Base-by-base conservation (phyloP, 2,329 filamentous ascomycete species). In the Calycina herbarum region DNA sequence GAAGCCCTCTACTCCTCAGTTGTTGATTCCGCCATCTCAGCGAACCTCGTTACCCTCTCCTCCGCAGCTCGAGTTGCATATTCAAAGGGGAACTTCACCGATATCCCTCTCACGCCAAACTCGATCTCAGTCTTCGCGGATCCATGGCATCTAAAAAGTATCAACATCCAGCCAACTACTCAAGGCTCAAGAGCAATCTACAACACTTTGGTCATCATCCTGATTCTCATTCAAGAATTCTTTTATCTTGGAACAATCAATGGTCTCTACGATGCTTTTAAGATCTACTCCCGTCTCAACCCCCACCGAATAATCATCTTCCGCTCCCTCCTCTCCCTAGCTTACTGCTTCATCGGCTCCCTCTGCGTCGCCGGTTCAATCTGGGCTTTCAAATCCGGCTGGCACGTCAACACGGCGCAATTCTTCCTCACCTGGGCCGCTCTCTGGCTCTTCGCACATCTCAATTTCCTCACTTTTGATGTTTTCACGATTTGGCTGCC, bases 381-480 rank as follows among this genome's bases (percentile, higher is more conserved):
- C 63, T 83, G 81, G 81, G 80, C 79, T 0, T 82, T 80, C 70
- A 72, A 76, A 1, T 78, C 78, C 57, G 73, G 70, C 33, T 82
- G 81, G 81, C 60, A 66, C 1, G 79, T 82, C 3, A 72, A 72
- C 20, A 76, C 73, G 4, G 89, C 88, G 83, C 71, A 89, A 1
- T 77, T 89, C 4, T 86, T 85, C 0, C 79, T 83, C 70, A 87
- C 85, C 0, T 89, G 86, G 86, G 74, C 74, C 1, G 82, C 85
- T 0, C 74, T 88, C 0, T 90, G 87, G 82, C 76, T 90, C 1
- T 88, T 89, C 64, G 89, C 80, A 69, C 77, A 81, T 61, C 72
- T 78, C 62, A 79, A 82, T 70, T 81, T 80, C 69, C 74, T 78
- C 24, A 72, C 79, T 2, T 69, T 83, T 1, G 81, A 83, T 62